Evolutionary conservation across 257 asterid species (phyloP), one percentile per base, ranked within the genome.

Genomic region (Cordia subcordata): DNA sequence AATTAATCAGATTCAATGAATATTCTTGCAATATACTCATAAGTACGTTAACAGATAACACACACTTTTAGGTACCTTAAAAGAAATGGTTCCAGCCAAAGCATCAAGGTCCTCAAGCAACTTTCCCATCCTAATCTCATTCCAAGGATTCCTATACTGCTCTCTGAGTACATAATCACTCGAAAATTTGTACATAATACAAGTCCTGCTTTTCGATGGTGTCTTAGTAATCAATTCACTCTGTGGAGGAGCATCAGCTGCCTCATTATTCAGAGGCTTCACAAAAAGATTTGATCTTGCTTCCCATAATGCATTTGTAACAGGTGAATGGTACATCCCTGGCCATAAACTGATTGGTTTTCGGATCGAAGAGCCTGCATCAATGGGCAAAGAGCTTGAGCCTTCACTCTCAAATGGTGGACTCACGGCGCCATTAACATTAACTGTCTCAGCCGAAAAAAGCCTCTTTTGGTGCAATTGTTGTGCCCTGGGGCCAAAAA

Each of bases 101-200:
- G 97, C 97, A 75, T 90, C 97, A 71, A 90, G 97, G 69, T 90
- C 97, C 66, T 90, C 96, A n/a, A 90, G 87, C 84, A 90, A 75
- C 59, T 87, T 90, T 69, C 96, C 97, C 71, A 81, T 71, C 80
- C 97, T 81, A 62, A 90, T 78, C 77, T 77, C 87, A 77, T 83
- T 83, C 97, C 96, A 90, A 0, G 97, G 94, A 73, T 90, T 87
- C 69, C 95, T 80, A 49, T 90, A 90, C 72, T 90, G 97, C 75
- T 87, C 97, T 70, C 91, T 72, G 22, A 90, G 83, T n/a, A 83
- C 63, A 68, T 72, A 83, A 80, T 90, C 97, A 62, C 65, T 65
- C 33, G 96, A 90, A 60, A 90, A 87, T 32, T 81, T 80, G 32
- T 87, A 90, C 58, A 75, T 44, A 45, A 87, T 58, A 68, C 82